Evolutionary conservation across 202 grass and related monocot genomes (phyloP).

Genomic region (Setaria italica): DNA sequence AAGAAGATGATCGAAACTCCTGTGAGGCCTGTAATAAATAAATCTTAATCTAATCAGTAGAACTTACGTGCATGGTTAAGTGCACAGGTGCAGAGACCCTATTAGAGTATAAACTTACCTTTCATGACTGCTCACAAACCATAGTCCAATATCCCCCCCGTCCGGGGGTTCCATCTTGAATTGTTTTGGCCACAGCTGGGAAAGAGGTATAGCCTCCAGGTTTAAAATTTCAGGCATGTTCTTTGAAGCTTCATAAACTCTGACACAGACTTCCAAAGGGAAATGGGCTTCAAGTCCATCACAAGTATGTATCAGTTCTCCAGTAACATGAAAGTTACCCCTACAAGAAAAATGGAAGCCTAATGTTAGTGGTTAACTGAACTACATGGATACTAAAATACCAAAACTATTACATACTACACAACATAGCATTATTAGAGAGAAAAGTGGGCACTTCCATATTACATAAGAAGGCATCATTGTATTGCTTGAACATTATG

Average conservation of each 20-base stretch:
- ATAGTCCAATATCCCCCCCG: conserved; percentile 69
- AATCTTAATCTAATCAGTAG: conserved; percentile 14
- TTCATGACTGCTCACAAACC: conserved; percentile 55
- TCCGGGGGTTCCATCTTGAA: conserved; percentile 63
- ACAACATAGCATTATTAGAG: background rate
- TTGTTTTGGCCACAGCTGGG: conserved; percentile 60
- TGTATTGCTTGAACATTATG: conserved; percentile 13
- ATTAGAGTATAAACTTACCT: conserved; percentile 45
- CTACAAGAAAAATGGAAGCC: conserved; percentile 49
- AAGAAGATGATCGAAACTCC: conserved; percentile 59
- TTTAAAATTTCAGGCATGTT: conserved; percentile 67
- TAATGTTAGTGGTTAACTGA: conserved; percentile 29
- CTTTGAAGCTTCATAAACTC: conserved; percentile 62
- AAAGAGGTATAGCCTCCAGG: conserved; percentile 58
- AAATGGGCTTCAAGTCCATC: conserved; percentile 68
- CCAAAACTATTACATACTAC: conserved; percentile 17
- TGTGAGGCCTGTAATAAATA: conserved; percentile 51
- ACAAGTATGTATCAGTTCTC: conserved; percentile 46
- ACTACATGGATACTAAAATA: conserved; percentile 2
- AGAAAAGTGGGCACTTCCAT: background rate
- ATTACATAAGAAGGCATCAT: conserved; percentile 25
- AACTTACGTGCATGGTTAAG: background rate
- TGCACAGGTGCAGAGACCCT: background rate
- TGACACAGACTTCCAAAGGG: conserved; percentile 45
- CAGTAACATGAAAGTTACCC: conserved; percentile 68